These are phyloP conservation scores for Solanum infundibuliforme DNA, from an alignment of 257 asterid species.

Conservation along the genomic window DNA sequence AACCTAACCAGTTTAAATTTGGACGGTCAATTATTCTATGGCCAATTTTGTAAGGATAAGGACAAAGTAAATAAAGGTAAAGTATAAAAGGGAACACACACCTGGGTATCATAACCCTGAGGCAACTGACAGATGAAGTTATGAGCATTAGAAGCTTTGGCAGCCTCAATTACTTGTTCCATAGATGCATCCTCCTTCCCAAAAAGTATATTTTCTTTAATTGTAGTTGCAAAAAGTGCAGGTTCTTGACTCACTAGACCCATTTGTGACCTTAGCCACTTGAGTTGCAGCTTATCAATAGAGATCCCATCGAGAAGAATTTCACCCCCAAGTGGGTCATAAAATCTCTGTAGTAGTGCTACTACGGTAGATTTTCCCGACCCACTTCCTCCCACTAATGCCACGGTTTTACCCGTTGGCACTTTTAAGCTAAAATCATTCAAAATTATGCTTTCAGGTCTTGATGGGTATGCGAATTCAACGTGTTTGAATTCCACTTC, in stretches of 20 bases:
- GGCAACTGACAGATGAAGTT: conserved; percentile 74
- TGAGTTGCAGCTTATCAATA: conserved; percentile 66
- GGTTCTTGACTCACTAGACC: conserved; percentile 98
- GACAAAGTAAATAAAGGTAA: not conserved
- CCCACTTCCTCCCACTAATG: conserved; percentile 92
- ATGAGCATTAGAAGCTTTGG: conserved; percentile 93
- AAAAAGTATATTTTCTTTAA: conserved; percentile 75
- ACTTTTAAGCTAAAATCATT: conserved; percentile 48
- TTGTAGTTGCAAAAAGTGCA: conserved; percentile 76
- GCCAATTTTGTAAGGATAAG: not conserved
- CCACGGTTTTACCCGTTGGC: conserved; percentile 70
- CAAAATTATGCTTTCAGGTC: conserved; percentile 63
- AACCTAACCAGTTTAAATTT: not conserved
- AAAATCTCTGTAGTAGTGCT: conserved; percentile 74
- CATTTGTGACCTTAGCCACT: conserved; percentile 95
- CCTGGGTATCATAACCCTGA: conserved; percentile 90
- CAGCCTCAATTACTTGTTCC: conserved; percentile 74
- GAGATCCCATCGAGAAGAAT: conserved; percentile 61
- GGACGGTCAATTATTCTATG: not conserved
- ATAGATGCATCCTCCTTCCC: conserved; percentile 79
- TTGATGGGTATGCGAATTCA: conserved; percentile 62
- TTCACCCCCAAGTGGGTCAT: conserved; percentile 71
- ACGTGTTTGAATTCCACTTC: conserved; percentile 58
- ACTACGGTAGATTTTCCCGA: conserved; percentile 84
- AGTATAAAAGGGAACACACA: conserved; percentile 6